A percentile compares a stretch with the other conserved stretches of the same genome.
Conservation (phyloP, 1,284 basidiomycete genomes). For the Rugosomyces carneus region DNA sequence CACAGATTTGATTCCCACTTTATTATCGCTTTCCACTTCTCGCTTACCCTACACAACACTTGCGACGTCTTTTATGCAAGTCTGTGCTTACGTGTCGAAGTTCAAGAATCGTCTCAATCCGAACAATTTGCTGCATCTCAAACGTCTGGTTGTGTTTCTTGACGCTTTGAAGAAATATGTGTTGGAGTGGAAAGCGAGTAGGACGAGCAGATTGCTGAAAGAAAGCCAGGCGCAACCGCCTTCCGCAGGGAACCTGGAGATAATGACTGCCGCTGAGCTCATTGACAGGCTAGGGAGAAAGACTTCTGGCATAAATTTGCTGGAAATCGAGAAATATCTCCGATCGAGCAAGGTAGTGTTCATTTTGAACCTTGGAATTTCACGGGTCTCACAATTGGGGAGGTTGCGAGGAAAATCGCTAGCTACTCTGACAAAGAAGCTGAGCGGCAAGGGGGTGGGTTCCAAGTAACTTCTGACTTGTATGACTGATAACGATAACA, state of each 20-base stretch:
- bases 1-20: constrained; percentile 79
- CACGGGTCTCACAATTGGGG: not conserved
- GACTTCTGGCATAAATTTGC: constrained; percentile 70
- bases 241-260: constrained; percentile 34
- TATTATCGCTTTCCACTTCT: constrained; percentile 82
- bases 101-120: constrained; percentile 77
- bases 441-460: constrained; percentile 42
- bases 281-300: constrained; percentile 63
- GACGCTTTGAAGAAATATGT: constrained; percentile 60
- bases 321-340: constrained; percentile 82
- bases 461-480: constrained; percentile 28
- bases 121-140: constrained; percentile 73
- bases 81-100: constrained; percentile 72
- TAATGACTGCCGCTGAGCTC: constrained; percentile 63
- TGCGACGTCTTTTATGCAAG: constrained; percentile 65
- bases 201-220: constrained; percentile 9
- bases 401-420: constrained; percentile 73
- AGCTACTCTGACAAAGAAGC: constrained; percentile 72
- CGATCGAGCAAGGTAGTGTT: constrained; percentile 77
- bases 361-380: not conserved
- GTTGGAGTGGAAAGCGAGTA: constrained; percentile 39
- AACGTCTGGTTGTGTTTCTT: constrained; percentile 71
- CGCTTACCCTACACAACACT: constrained; percentile 59
- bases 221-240: constrained; percentile 14
- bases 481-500: not conserved